These are phyloP conservation scores for Mycena rosella DNA, from an alignment of 768 basidiomycete species.

Conservation along the genomic window DNA sequence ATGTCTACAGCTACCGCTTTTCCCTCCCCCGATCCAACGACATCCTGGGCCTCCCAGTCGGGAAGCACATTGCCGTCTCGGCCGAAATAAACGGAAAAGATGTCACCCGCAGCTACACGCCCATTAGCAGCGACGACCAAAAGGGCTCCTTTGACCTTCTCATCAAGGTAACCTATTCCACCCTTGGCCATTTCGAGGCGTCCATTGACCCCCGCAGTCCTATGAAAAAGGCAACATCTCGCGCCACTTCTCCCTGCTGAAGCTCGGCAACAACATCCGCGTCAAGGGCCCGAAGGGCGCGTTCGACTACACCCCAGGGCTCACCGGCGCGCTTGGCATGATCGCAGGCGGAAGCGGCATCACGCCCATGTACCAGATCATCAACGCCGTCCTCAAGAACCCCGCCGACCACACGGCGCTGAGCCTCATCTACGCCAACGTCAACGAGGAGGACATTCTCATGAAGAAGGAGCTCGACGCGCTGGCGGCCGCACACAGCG, in stretches of 20 bases:
- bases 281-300: constrained; percentile 98
- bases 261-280: constrained; percentile 87
- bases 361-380: constrained; percentile 99
- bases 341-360: constrained; percentile 99
- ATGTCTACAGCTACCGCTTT: constrained; percentile 85
- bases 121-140: constrained; percentile 94
- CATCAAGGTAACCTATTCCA: constrained; percentile 78
- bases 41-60: constrained; percentile 93
- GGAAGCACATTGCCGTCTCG: constrained; percentile 94
- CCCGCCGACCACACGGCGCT: constrained; percentile 87
- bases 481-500: constrained; percentile 70
- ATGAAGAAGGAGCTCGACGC: constrained; percentile 90
- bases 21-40: constrained; percentile 80
- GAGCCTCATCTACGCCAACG: constrained; percentile 96
- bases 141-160: constrained; percentile 95
- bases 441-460: constrained; percentile 92
- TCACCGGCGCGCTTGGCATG: constrained; percentile 91
- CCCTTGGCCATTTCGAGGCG: constrained; percentile 12
- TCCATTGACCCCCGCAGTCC: constrained; percentile 62
- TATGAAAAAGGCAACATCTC: constrained; percentile 99
- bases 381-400: constrained; percentile 92
- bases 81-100: constrained; percentile 94
- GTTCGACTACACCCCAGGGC: constrained; percentile 83
- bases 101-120: constrained; percentile 93
- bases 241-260: constrained; percentile 82